Evolutionary conservation across 2,329 filamentous ascomycete genomes (phyloP).

Genomic region (Blumeria hordei): DNA sequence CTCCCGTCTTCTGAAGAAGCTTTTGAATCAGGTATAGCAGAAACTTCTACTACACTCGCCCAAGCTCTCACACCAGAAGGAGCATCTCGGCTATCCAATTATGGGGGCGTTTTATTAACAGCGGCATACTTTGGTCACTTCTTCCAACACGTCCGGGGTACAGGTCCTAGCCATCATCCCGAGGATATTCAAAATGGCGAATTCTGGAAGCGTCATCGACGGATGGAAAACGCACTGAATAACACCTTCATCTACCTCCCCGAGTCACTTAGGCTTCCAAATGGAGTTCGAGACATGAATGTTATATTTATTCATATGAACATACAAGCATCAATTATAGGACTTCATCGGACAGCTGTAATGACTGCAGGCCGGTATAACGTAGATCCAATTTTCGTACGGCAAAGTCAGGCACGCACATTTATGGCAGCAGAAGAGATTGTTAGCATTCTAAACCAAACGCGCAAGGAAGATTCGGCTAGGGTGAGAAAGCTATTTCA

Average conservation of each 20-base stretch:
- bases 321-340: slow-evolving; percentile 69
- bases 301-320: slow-evolving; percentile 71
- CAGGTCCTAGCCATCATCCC: slow-evolving; percentile 43
- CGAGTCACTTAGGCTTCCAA: slow-evolving; percentile 45
- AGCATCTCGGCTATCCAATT: slow-evolving; percentile 39
- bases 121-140: slow-evolving; percentile 64
- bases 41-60: slow-evolving; percentile 36
- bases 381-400: slow-evolving; percentile 37
- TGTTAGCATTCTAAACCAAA: slow-evolving; percentile 57
- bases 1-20: slow-evolving; percentile 62
- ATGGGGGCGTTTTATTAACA: slow-evolving; percentile 48
- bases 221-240: slow-evolving; percentile 57
- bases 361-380: slow-evolving; percentile 56
- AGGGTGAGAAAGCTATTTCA: slow-evolving; percentile 27
- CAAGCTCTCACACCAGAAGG: slow-evolving; percentile 28
- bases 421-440: slow-evolving; percentile 67
- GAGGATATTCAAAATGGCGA: slow-evolving; percentile 49
- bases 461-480: slow-evolving; percentile 42
- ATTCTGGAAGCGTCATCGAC: slow-evolving; percentile 70
- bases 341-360: slow-evolving; percentile 68
- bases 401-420: slow-evolving; percentile 48
- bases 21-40: slow-evolving; percentile 40
- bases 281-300: slow-evolving; percentile 41
- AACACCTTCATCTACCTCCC: slow-evolving; percentile 61
- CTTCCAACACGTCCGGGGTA: slow-evolving; percentile 54